A percentile compares a stretch with the other conserved stretches of the same genome.
These are phyloP conservation scores for Tylopilus sp. DNA, from an alignment of 768 basidiomycete genomes.

Conservation along the genomic window DNA sequence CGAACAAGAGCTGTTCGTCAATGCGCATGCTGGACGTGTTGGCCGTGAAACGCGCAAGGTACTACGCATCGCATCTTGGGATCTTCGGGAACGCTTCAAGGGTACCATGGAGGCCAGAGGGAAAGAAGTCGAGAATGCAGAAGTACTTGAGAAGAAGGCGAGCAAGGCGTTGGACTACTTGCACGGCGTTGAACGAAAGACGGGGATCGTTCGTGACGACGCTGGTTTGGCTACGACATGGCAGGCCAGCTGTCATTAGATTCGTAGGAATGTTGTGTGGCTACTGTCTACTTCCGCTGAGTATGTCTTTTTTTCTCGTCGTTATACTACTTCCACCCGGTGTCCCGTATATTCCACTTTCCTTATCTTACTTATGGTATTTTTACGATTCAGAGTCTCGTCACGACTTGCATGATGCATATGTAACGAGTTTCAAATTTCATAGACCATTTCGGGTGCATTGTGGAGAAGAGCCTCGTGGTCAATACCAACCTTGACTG, in stretches of 20 bases:
- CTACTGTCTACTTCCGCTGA: neutral
- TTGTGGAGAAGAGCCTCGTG: too few relatives aligned
- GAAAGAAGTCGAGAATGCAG: constrained; percentile 72
- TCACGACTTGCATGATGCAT: neutral
- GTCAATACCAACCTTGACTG: too few relatives aligned
- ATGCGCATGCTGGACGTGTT: constrained; percentile 66
- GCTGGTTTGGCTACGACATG: constrained; percentile 17
- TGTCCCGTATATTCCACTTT: constrained; percentile 7
- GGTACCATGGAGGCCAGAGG: constrained; percentile 75
- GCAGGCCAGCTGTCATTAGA: constrained; percentile 5
- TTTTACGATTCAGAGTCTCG: constrained; percentile 9
- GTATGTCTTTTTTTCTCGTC: constrained; percentile 3
- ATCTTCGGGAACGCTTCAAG: constrained; percentile 78
- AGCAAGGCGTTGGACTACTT: constrained; percentile 73
- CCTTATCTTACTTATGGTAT: constrained; percentile 13
- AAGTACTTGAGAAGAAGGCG: constrained; percentile 72
- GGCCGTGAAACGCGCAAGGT: constrained; percentile 91
- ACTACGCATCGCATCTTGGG: constrained; percentile 86
- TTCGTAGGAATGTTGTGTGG: neutral
- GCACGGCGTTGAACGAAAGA: constrained; percentile 44
- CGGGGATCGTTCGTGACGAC: constrained; percentile 36
- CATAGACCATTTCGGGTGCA: neutral
- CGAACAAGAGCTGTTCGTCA: constrained; percentile 57
- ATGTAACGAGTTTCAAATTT: neutral
- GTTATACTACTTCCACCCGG: neutral